Evolutionary conservation across 768 basidiomycete species (phyloP), one percentile per base, ranked within the genome.

Genomic region (Kwoniella bestiolae): DNA sequence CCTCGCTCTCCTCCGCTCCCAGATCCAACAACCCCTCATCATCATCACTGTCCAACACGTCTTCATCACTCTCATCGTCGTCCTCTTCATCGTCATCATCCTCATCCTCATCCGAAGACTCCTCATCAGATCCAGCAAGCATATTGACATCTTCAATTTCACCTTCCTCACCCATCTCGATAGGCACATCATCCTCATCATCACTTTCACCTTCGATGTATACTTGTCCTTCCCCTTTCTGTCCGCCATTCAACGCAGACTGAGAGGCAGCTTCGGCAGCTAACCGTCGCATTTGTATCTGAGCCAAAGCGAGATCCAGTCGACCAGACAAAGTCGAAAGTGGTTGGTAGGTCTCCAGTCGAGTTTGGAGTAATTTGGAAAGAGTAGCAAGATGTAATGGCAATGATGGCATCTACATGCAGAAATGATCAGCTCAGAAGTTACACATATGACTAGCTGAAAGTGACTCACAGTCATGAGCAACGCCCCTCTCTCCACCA

Each of bases 251-350:
- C 46, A 61, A 25, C 32, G 70, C 52, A 60, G 67, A 58, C 7
- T 84, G 84, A 56, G 79, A 76, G 79, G 46, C 80, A 76, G 74
- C 82, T 78, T 66, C 90, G 11, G 86, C 86, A 14, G 85, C 83
- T n/a, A 90, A 87, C 29, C 90, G 87, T 23, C 94, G 87, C 83
- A 94, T 86, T 78, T 94, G 91, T 60, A 97, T 90, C 78, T 98
- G 96, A 0, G 92, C 90, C 53, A 97, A 85, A 25, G 96, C 91
- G 84, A 94, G 91, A 76, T 97, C 95, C 29, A 98, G 84, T 62
- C 92, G 87, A 28, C 96, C 96, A 65, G 88, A 91, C 45, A 99
- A 84, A 2, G 90, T 87, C 9, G 94, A 84, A 21, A 99, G 84
- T 63, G 88, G 91, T 68, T 92, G 89, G 68, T 96, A 91, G 50